Evolutionary conservation across 495 filamentous ascomycete species (phyloP).

Genomic region (Recurvomyces mirabilis): DNA sequence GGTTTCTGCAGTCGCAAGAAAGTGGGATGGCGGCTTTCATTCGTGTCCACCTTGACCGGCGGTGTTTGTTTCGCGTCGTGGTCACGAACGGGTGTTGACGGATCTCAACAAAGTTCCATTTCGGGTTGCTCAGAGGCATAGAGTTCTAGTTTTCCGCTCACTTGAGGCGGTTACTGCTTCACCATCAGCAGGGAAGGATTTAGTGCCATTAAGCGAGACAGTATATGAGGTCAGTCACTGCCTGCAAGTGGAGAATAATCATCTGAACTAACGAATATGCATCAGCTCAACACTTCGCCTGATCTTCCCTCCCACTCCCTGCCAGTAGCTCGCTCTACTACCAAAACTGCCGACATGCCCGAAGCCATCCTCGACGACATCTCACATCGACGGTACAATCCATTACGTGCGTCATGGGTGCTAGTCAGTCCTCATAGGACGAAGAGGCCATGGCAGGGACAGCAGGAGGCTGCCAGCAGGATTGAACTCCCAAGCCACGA

Average conservation of each 20-base stretch:
- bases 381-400: constrained; percentile 90
- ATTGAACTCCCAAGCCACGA: constrained; percentile 72
- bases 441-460: constrained; percentile 97
- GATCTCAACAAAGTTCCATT: not conserved
- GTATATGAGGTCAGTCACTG: too few relatives aligned
- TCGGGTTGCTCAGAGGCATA: too few relatives aligned
- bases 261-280: constrained; percentile 1
- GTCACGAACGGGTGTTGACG: not conserved
- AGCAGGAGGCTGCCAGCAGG: constrained; percentile 73
- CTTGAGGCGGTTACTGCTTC: too few relatives aligned
- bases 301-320: constrained; percentile 6
- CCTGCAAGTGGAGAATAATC: too few relatives aligned
- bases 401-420: constrained; percentile 76
- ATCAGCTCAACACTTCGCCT: constrained; percentile 3
- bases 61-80: not conserved
- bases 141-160: too few relatives aligned
- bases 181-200: too few relatives aligned
- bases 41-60: not conserved
- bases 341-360: constrained; percentile 35
- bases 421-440: constrained; percentile 92
- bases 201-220: too few relatives aligned
- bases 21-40: not conserved
- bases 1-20: not conserved
- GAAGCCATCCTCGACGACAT: constrained; percentile 85
- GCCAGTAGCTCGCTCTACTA: not conserved